Evolutionary conservation across 345 rosid genomes (phyloP), one percentile per base, ranked within the genome.

Genomic region (Geranium rotundifolium): DNA sequence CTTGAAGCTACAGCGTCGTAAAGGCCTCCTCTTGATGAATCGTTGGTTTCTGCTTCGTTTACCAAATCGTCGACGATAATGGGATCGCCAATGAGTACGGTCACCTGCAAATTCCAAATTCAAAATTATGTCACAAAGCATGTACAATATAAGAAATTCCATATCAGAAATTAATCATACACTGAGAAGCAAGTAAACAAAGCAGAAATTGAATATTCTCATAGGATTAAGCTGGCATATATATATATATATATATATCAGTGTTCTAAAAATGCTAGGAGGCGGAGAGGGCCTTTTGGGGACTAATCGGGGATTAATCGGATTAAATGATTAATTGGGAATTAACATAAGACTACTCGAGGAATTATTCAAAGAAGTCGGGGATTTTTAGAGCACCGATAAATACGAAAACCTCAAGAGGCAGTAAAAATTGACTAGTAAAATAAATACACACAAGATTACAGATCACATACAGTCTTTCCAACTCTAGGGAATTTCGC

Each of bases 1-100:
- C 96, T 83, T 41, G 87, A 82, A 65, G 99, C 84, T 16, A 86
- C 90, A 12, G 95, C 89, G 34, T 93, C 99, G 16, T 93, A 93
- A 13, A 93, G 67, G 46, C 82, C 86, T 56, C 91, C 87, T 63
- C 91, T 81, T 29, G 96, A 72, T 13, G 77, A 59, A 63, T 72
- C 23, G 65, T 77, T 52, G 9, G 68, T 72, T 59, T 71, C 82
- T 72, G 83, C 96, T 7, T 55, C 74, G 8, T 57, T 39, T 4
- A 86, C 57, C 71, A 93, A 68, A 71, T 90, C 99, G 49, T 84
- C 85, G 29, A 93, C 88, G 52, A 60, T 75, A 59, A 93, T 90
- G 1, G 97, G 99, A 55, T 90, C 91, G 1, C 99, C 96, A 8
- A 93, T 76, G 59, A 93, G 77, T 62, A 90, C 96, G 0, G 96